Evolutionary conservation across 495 filamentous ascomycete genomes (phyloP).

Genomic region (Pseudomonodictys pantanalensis): DNA sequence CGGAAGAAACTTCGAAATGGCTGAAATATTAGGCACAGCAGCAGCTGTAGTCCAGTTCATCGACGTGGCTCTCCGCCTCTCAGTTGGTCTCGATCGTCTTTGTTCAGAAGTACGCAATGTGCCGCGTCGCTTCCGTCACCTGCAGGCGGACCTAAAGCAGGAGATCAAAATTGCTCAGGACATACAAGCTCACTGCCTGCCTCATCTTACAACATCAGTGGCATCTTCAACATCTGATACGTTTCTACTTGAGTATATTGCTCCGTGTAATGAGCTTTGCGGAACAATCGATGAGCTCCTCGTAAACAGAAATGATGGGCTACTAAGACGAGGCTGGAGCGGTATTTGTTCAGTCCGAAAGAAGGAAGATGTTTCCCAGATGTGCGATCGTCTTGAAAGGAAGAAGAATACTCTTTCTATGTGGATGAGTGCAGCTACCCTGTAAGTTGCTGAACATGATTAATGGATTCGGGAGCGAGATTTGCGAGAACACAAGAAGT

Average conservation of each 20-base stretch:
- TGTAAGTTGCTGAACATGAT: not conserved
- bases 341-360: slow-evolving; percentile 4
- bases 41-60: slow-evolving; percentile 10
- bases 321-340: not conserved
- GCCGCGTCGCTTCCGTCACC: slow-evolving; percentile 3
- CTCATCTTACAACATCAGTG: not conserved
- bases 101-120: slow-evolving; percentile 16
- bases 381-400: slow-evolving; percentile 14
- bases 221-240: slow-evolving; percentile 6
- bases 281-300: slow-evolving; percentile 10
- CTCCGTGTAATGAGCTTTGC: slow-evolving; percentile 1
- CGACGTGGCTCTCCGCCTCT: slow-evolving; percentile 10
- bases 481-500: not conserved
- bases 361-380: slow-evolving; percentile 3
- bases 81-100: slow-evolving; percentile 1
- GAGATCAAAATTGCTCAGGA: slow-evolving; percentile 1
- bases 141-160: slow-evolving; percentile 1
- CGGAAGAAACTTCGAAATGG: not conserved
- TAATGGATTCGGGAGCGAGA: no score
- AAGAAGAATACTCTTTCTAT: slow-evolving; percentile 11
- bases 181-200: not conserved
- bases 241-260: slow-evolving; percentile 8
- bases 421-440: slow-evolving; percentile 4
- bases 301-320: not conserved
- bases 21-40: not conserved